A percentile compares a stretch with the other conserved stretches of the same genome.
Evolutionary conservation across 2,329 filamentous ascomycete species (phyloP).

Genomic region (Fusarium sublunatum): DNA sequence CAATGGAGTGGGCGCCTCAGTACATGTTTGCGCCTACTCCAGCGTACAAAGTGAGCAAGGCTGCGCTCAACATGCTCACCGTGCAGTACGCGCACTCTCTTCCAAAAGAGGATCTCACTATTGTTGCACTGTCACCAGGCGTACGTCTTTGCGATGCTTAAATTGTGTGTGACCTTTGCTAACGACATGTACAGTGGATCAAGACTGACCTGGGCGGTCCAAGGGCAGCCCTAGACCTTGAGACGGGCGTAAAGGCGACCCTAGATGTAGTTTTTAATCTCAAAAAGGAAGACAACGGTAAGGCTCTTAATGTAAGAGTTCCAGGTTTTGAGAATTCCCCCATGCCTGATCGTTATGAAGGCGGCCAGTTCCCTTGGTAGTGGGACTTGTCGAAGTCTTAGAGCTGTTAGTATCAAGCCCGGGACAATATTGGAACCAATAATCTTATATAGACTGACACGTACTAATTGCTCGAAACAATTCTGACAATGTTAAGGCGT

Average conservation of each 20-base stretch:
- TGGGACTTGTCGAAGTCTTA: not conserved
- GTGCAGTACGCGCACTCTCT: conserved; percentile 54
- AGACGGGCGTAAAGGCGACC: conserved; percentile 46
- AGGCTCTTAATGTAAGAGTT: conserved; percentile 28
- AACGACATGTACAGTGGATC: not conserved
- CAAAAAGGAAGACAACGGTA: conserved; percentile 19
- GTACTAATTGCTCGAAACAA: not conserved
- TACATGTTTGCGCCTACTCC: conserved; percentile 45
- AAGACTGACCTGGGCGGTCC: not conserved
- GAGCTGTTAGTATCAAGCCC: too few species aligned
- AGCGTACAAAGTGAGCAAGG: conserved; percentile 60
- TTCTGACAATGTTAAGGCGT: conserved; percentile 8
- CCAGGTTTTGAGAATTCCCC: conserved; percentile 24
- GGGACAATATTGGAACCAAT: not conserved
- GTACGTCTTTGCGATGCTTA: not conserved
- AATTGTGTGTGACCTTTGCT: not conserved
- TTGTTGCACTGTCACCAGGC: conserved; percentile 57
- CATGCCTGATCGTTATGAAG: conserved; percentile 11
- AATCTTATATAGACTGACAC: not conserved
- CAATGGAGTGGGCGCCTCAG: conserved; percentile 47
- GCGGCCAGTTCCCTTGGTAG: conserved; percentile 18
- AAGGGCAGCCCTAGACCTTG: not conserved
- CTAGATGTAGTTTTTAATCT: conserved; percentile 13
- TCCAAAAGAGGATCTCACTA: conserved; percentile 55
- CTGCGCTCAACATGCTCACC: conserved; percentile 60